Base-by-base conservation (phyloP, 352 stramenopile genomes). In the Phytophthora sp. region DNA sequence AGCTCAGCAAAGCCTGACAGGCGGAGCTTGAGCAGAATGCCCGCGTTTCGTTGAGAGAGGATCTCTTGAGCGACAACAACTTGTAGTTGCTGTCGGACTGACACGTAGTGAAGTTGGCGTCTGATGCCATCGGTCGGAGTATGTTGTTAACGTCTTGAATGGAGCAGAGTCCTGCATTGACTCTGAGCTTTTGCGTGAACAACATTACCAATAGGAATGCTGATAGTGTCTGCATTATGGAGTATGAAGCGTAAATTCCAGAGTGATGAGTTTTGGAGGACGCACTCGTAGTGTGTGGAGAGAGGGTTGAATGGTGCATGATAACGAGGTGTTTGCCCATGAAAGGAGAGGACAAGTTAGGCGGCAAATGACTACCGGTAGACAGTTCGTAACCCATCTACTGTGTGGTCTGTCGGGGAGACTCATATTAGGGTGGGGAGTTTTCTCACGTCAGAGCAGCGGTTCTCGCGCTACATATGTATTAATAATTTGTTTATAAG, bases 81-180 rank as follows among this genome's bases (percentile, higher is more conserved):
- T 62, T 66, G 51, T 69, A 63, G 63, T 69, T 75, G 30, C 42
- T 72, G n/a, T 75, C 62, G 13, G 35, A 24, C 33, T 69, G 54
- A 27, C 62, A 75, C 18, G 30, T 36, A 11, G 39, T 24, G 45
- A 52, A 75, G 51, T 51, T 68, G 4, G 35, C 13, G 27, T 72
- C 27, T 7, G 16, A 57, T 13, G 29, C 8, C 16, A 69, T 24
- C 7, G 62, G 36, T 20, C 56, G 26, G 3, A 72, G 18, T 0
- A 46, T 44, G 15, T 57, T 16, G 31, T 46, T 41, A 3, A 56
- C 45, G 8, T 35, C 33, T 13, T 59, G 15, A 12, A 50, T 31
- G 2, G 62, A 72, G 62, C 68, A 75, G 18, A 55, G 64, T 20
- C 69, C 44, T 11, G 62, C 56, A 0, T 42, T 46, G 2, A 30